Percentiles rank a stretch among this genome's conserved stretches.
Evolutionary conservation across 257 asterid genomes (phyloP).

Genomic region (Sherardia arvensis): DNA sequence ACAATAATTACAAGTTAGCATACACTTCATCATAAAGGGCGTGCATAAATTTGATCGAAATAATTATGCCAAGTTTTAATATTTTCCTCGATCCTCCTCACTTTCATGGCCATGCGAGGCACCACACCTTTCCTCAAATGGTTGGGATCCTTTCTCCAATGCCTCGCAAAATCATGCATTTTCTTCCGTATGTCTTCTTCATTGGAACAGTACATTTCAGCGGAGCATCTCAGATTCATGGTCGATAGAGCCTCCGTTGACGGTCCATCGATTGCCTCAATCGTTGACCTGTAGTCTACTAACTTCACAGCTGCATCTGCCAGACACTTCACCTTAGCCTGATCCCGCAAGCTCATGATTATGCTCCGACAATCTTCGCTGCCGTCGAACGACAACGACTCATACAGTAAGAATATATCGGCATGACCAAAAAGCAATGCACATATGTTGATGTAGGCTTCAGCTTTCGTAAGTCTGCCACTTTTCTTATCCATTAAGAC

Average conservation of each 20-base stretch:
- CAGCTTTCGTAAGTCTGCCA: not conserved
- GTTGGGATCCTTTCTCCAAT: no score
- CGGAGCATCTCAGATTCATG: not conserved
- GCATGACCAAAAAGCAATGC: not conserved
- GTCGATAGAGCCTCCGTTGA: not conserved
- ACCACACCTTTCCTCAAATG: no score
- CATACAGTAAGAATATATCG: not conserved
- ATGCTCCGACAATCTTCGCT: not conserved
- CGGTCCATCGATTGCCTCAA: not conserved
- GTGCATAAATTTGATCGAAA: no score
- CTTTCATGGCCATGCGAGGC: no score
- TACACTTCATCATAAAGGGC: no score
- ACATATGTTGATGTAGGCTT: not conserved
- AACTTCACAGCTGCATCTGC: not conserved
- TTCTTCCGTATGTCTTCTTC: no score
- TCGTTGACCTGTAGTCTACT: not conserved
- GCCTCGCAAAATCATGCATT: no score
- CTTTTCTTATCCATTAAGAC: not conserved
- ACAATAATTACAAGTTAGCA: no score
- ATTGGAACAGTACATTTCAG: no score
- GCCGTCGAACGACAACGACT: not conserved
- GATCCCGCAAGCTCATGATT: not conserved
- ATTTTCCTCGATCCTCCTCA: no score
- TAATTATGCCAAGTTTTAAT: no score
- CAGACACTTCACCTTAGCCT: not conserved